phyloP scores from a whole-genome alignment of 2,329 filamentous ascomycete species.

The Fusarium sublunatum region DNA sequence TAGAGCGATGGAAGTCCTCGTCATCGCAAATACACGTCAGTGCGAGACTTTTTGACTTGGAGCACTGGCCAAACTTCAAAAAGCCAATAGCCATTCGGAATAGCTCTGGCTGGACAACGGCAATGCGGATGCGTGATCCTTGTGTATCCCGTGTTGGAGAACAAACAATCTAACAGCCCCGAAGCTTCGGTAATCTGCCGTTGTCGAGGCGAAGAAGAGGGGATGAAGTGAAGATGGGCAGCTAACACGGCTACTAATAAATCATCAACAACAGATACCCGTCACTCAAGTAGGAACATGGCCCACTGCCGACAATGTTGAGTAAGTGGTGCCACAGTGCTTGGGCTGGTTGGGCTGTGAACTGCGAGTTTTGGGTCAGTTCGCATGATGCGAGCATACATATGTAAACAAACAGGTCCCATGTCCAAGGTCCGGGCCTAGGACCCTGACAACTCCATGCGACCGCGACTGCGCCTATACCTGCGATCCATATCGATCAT shows the following conservation, averaged over 20 bases:
- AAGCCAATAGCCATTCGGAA: slow-evolving; percentile 23
- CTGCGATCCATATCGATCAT: slow-evolving; percentile 11
- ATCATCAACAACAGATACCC: background rate
- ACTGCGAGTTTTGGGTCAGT: slow-evolving; percentile 31
- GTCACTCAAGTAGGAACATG: slow-evolving; percentile 6
- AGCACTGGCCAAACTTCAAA: slow-evolving; percentile 6
- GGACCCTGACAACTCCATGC: slow-evolving; percentile 19
- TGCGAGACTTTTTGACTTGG: background rate
- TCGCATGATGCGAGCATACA: slow-evolving; percentile 34
- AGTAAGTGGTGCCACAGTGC: slow-evolving; percentile 40
- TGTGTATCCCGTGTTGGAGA: slow-evolving; percentile 17
- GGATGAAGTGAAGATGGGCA: slow-evolving; percentile 13
- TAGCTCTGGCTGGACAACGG: slow-evolving; percentile 28
- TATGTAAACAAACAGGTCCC: slow-evolving; percentile 43
- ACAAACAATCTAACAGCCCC: slow-evolving; percentile 21
- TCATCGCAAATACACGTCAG: slow-evolving; percentile 21
- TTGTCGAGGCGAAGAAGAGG: slow-evolving; percentile 25
- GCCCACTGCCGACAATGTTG: slow-evolving; percentile 37
- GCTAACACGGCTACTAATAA: background rate
- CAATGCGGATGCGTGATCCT: slow-evolving; percentile 15
- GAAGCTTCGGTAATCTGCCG: slow-evolving; percentile 7
- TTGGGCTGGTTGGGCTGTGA: slow-evolving; percentile 33
- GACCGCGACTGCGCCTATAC: background rate
- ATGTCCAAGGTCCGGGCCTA: slow-evolving; percentile 9
- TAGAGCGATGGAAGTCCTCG: slow-evolving; percentile 4